Percentiles rank a stretch among this genome's conserved stretches.
These are phyloP conservation scores for Gastrolobium bilobum DNA, from an alignment of 306 rosid genomes.

Conservation along the genomic window DNA sequence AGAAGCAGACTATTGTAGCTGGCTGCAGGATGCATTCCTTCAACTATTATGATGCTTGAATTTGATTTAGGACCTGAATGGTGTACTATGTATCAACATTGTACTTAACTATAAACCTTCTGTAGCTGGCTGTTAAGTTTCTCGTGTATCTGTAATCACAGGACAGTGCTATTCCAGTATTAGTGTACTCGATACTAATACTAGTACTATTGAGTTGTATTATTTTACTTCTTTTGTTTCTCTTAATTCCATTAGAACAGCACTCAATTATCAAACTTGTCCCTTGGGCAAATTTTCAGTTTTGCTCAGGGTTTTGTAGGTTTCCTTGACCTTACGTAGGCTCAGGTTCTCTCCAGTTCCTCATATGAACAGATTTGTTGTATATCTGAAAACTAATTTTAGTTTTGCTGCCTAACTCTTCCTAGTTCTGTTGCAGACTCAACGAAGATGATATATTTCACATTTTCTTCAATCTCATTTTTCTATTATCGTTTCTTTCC, in stretches of 20 bases:
- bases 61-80: constrained; percentile 41
- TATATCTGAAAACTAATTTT: not conserved
- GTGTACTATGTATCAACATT: constrained; percentile 39
- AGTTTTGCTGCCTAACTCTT: constrained; percentile 40
- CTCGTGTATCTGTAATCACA: constrained; percentile 33
- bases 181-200: constrained; percentile 24
- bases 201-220: constrained; percentile 41
- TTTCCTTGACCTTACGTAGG: constrained; percentile 13
- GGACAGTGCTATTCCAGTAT: constrained; percentile 22
- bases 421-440: constrained; percentile 57
- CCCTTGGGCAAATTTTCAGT: not conserved
- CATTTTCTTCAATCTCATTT: constrained; percentile 5
- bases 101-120: constrained; percentile 41
- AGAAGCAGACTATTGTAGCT: constrained; percentile 32
- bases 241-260: constrained; percentile 33
- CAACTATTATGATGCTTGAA: constrained; percentile 42
- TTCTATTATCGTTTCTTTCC: constrained; percentile 43
- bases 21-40: constrained; percentile 24
- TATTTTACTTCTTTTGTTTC: constrained; percentile 35
- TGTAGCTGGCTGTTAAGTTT: constrained; percentile 39
- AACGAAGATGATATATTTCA: constrained; percentile 45
- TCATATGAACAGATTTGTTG: constrained; percentile 35
- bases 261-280: not conserved
- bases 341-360: constrained; percentile 33
- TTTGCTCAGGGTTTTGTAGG: constrained; percentile 23